A percentile compares a stretch with the other conserved stretches of the same genome.
Conservation (phyloP, 208 protist species). For the Trypanosoma conorhini region DNA sequence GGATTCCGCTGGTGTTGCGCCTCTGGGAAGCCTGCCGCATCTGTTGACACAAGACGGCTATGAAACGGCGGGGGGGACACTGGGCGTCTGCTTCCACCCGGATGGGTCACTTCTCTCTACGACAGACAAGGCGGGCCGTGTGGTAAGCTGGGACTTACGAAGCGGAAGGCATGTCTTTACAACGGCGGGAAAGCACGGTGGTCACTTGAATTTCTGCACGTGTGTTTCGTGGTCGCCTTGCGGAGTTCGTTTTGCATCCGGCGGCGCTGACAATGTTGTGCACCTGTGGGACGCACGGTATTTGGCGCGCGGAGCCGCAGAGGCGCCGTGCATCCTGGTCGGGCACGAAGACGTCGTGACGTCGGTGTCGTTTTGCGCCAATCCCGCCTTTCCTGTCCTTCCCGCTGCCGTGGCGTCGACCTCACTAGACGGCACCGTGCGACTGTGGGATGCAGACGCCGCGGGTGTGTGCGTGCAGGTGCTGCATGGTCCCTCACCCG, state of each 20-base stretch:
- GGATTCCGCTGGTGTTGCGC: constrained; percentile 12
- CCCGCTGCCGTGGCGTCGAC: constrained; percentile 66
- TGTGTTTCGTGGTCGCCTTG: constrained; percentile 84
- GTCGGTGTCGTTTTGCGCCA: constrained; percentile 64
- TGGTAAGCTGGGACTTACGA: constrained; percentile 76
- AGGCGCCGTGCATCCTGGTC: constrained; percentile 53
- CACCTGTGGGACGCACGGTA: constrained; percentile 81
- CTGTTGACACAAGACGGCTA: constrained; percentile 75
- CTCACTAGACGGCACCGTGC: constrained; percentile 74
- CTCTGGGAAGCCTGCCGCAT: constrained; percentile 8
- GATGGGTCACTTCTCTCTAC: constrained; percentile 76
- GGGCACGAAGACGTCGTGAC: constrained; percentile 86
- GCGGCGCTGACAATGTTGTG: constrained; percentile 64
- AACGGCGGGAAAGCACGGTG: constrained; percentile 50
- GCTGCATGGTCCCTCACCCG: constrained; percentile 43
- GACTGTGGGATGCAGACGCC: constrained; percentile 75
- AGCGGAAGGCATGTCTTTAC: constrained; percentile 59
- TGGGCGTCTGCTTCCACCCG: constrained; percentile 70
- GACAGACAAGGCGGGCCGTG: constrained; percentile 63
- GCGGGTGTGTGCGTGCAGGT: constrained; percentile 51
- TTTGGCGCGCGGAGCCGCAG: constrained; percentile 33
- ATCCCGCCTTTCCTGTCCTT: constrained; percentile 38
- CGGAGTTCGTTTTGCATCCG: constrained; percentile 72
- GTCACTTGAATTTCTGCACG: constrained; percentile 53
- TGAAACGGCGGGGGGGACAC: constrained; percentile 37